Evolutionary conservation across 805 yeast species (phyloP).

Genomic region (Metschnikowia corniflorae): DNA sequence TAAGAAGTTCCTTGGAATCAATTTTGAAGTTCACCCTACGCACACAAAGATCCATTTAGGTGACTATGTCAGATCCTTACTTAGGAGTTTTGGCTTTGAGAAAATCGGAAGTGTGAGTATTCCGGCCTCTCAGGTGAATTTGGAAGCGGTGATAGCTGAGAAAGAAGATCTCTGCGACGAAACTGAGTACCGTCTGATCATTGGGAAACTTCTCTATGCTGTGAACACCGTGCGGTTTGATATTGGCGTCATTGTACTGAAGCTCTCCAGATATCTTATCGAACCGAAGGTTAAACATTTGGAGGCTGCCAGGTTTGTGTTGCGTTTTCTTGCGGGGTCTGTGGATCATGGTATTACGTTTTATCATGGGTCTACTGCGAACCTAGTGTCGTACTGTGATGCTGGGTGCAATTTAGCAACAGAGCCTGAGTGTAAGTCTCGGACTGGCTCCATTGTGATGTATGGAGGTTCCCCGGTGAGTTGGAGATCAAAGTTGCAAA

Average conservation of each 20-base stretch:
- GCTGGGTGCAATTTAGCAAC: background rate
- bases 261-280: background rate
- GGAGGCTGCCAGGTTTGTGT: background rate
- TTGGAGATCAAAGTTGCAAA: background rate
- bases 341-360: background rate
- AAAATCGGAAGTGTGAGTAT: background rate
- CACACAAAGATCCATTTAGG: too few species aligned
- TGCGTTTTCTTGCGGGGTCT: background rate
- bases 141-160: slow-evolving; percentile 1
- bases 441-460: background rate
- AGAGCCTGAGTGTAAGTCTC: background rate
- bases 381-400: background rate
- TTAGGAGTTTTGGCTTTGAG: slow-evolving; percentile 1
- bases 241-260: too few species aligned
- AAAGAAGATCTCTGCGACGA: background rate
- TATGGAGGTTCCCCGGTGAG: slow-evolving; percentile 1
- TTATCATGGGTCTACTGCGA: background rate
- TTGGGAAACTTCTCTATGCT: slow-evolving; percentile 1
- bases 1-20: too few species aligned
- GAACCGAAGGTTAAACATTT: background rate
- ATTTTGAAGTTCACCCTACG: too few species aligned
- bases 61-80: background rate
- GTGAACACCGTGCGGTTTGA: too few species aligned
- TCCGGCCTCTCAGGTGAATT: background rate
- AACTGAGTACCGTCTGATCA: background rate